A percentile compares a stretch with the other conserved stretches of the same genome.
Evolutionary conservation across 768 basidiomycete genomes (phyloP).

Genomic region (Polyporus arcularius): DNA sequence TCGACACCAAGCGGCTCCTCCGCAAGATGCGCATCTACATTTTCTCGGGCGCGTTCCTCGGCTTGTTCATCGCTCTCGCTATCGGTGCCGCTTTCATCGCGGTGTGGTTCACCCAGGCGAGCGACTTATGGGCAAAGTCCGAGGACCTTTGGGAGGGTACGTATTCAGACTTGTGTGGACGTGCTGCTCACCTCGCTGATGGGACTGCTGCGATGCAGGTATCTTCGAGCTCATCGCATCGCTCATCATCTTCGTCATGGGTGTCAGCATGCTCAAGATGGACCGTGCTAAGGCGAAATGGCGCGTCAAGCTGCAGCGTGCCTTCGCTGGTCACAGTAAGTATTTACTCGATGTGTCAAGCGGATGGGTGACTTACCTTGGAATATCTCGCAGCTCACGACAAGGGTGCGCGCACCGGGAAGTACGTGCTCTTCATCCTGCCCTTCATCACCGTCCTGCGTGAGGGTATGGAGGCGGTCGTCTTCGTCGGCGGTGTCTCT

Average conservation of each 20-base stretch:
- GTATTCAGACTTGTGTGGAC: constrained; percentile 26
- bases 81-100: constrained; percentile 93
- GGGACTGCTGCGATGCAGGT: constrained; percentile 38
- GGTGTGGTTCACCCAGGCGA: constrained; percentile 91
- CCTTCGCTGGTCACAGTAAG: constrained; percentile 66
- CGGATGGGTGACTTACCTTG: not conserved
- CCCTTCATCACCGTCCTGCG: constrained; percentile 91
- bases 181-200: not conserved
- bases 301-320: constrained; percentile 82
- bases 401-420: constrained; percentile 53
- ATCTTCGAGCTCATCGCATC: constrained; percentile 71
- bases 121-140: constrained; percentile 78
- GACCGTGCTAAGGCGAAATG: constrained; percentile 94
- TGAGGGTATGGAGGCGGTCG: constrained; percentile 90
- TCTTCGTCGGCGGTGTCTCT: constrained; percentile 93
- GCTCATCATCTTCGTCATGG: constrained; percentile 91
- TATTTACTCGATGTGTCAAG: not conserved
- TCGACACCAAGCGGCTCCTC: constrained; percentile 45
- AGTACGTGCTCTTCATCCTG: constrained; percentile 88
- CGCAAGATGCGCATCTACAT: constrained; percentile 78
- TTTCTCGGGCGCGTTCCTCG: constrained; percentile 69
- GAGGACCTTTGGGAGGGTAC: constrained; percentile 94
- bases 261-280: constrained; percentile 92
- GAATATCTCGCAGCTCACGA: constrained; percentile 42
- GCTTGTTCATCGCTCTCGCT: constrained; percentile 76